phyloP scores from a whole-genome alignment of 306 rosid genomes.

The Prinsepia uniflora region DNA sequence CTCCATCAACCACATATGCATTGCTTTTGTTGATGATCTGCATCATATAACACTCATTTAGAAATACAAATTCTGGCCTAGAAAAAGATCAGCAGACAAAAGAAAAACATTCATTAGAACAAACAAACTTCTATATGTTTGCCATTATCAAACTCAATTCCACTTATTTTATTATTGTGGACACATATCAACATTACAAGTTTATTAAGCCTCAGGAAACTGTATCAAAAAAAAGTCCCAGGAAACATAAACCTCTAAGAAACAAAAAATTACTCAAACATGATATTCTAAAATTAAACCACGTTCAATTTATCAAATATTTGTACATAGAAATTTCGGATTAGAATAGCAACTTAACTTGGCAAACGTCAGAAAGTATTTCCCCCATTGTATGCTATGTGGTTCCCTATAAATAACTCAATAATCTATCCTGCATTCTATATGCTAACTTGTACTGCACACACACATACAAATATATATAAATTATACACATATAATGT shows the following conservation, averaged over 20 bases:
- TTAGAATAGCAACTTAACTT: neutral
- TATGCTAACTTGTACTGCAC: neutral
- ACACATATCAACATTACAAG: neutral
- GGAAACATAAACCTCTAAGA: neutral
- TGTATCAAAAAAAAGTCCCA: neutral
- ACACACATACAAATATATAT: neutral
- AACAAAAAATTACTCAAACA: neutral
- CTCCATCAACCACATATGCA: constrained; percentile 80
- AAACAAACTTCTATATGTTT: neutral
- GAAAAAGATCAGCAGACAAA: neutral
- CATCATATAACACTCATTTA: constrained; percentile 20
- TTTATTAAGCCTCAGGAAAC: neutral
- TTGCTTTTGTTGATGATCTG: constrained; percentile 76
- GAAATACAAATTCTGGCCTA: neutral
- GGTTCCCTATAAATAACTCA: neutral
- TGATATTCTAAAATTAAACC: neutral
- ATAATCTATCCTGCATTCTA: neutral
- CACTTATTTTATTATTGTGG: neutral
- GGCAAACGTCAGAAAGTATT: neutral
- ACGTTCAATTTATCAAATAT: too few species aligned
- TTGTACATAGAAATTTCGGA: neutral
- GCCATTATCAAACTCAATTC: neutral
- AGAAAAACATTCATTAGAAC: neutral
- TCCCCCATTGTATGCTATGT: neutral
- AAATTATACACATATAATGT: neutral